Evolutionary conservation across 495 filamentous ascomycete genomes (phyloP).

Genomic region (Pseudotulostoma volvatum): DNA sequence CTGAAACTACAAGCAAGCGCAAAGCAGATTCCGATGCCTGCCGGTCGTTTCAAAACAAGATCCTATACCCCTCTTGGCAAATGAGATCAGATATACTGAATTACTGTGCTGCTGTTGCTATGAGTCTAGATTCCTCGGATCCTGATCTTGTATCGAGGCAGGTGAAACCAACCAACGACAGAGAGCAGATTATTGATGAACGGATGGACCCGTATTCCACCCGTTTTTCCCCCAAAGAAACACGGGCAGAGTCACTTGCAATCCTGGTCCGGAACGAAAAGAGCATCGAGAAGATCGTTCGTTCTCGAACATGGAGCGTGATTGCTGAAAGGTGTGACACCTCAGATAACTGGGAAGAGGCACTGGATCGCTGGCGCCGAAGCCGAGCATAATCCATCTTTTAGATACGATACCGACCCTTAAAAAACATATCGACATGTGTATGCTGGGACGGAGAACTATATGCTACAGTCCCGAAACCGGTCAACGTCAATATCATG

Average conservation of each 20-base stretch:
- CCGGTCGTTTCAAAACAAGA: slow-evolving; percentile 52
- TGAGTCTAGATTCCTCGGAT: slow-evolving; percentile 74
- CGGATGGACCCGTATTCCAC: slow-evolving; percentile 83
- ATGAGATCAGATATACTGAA: slow-evolving; percentile 66
- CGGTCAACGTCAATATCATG: too few species aligned
- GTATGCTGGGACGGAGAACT: too few species aligned
- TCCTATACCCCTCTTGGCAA: slow-evolving; percentile 84
- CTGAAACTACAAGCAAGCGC: slow-evolving; percentile 21
- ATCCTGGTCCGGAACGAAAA: slow-evolving; percentile 66
- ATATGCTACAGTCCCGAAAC: too few species aligned
- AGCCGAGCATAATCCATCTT: too few species aligned
- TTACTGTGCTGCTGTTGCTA: slow-evolving; percentile 82
- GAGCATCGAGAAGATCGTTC: slow-evolving; percentile 73
- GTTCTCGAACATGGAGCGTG: slow-evolving; percentile 65
- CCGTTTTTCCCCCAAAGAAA: slow-evolving; percentile 68
- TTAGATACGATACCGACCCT: too few species aligned
- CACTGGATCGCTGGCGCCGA: slow-evolving; percentile 42
- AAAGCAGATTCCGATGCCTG: slow-evolving; percentile 47
- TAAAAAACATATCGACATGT: too few species aligned
- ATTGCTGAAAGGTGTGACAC: slow-evolving; percentile 61
- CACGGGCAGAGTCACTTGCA: slow-evolving; percentile 69
- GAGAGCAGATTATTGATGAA: slow-evolving; percentile 72
- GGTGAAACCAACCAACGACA: slow-evolving; percentile 49
- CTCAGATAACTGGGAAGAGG: slow-evolving; percentile 42
- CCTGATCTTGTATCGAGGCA: slow-evolving; percentile 57